Evolutionary conservation across 441 rosid genomes (phyloP).

Genomic region (Monsonia emarginata): DNA sequence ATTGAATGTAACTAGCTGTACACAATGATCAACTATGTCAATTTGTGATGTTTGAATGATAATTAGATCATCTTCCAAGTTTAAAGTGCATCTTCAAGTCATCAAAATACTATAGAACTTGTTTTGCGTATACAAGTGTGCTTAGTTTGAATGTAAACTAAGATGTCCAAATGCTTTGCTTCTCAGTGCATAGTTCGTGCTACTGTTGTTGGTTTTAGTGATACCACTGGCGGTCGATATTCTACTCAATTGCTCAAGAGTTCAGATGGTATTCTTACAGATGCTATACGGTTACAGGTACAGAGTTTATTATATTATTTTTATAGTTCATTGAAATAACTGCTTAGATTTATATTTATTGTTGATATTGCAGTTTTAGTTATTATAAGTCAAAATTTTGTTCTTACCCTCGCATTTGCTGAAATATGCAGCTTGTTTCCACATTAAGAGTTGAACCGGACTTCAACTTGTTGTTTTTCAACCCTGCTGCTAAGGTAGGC

Average conservation of each 20-base stretch:
- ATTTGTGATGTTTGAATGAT: neutral
- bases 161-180: constrained; percentile 20
- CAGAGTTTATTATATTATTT: constrained; percentile 16
- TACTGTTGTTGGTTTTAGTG: constrained; percentile 48
- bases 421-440: constrained; percentile 77
- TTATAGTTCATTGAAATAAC: neutral
- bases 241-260: constrained; percentile 36
- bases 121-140: constrained; percentile 6
- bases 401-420: constrained; percentile 18
- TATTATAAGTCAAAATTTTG: neutral
- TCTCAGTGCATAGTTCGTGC: constrained; percentile 78
- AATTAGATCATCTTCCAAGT: neutral
- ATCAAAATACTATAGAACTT: neutral
- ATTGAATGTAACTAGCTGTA: neutral
- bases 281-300: constrained; percentile 78
- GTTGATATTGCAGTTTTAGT: neutral
- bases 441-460: constrained; percentile 66
- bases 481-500: constrained; percentile 77
- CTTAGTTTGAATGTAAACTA: constrained; percentile 14
- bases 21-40: neutral
- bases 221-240: constrained; percentile 28
- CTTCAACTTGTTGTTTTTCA: constrained; percentile 62
- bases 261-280: constrained; percentile 45
- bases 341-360: neutral
- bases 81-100: constrained; percentile 5